Conservation (phyloP, 371 early-diverging fungal species). For the Phascolomyces articulosus region DNA sequence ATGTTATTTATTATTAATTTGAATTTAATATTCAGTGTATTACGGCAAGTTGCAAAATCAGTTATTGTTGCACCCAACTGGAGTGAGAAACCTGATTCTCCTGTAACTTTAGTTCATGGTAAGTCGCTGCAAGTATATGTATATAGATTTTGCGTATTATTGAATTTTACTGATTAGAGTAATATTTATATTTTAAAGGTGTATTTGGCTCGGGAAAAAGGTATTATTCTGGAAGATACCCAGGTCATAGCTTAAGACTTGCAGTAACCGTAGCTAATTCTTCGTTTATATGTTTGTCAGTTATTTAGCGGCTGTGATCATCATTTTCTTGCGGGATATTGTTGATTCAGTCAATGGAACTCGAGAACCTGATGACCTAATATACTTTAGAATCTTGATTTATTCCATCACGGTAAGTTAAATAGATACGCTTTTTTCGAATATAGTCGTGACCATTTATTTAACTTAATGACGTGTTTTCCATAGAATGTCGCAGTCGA, state of each 20-base stretch:
- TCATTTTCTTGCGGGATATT: constrained; percentile 72
- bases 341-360: constrained; percentile 44
- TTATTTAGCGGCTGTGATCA: constrained; percentile 77
- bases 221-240: no score
- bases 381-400: constrained; percentile 58
- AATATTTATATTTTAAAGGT: constrained; percentile 28
- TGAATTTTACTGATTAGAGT: neutral
- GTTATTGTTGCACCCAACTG: constrained; percentile 54
- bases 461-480: no score
- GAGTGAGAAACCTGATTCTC: constrained; percentile 36
- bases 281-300: constrained; percentile 26
- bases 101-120: constrained; percentile 60
- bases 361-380: constrained; percentile 38
- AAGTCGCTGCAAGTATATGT: neutral
- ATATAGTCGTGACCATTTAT: no score
- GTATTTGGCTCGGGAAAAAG: constrained; percentile 86
- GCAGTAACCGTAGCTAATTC: neutral
- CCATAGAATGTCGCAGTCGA: constrained; percentile 90
- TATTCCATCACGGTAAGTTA: constrained; percentile 65
- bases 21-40: constrained; percentile 31
- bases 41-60: constrained; percentile 59
- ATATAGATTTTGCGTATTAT: neutral
- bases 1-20: constrained; percentile 5
- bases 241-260: no score
- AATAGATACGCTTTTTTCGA: no score